Conservation (phyloP, 1,139 yeast genomes). For the Nakaseomyces delphensis region DNA sequence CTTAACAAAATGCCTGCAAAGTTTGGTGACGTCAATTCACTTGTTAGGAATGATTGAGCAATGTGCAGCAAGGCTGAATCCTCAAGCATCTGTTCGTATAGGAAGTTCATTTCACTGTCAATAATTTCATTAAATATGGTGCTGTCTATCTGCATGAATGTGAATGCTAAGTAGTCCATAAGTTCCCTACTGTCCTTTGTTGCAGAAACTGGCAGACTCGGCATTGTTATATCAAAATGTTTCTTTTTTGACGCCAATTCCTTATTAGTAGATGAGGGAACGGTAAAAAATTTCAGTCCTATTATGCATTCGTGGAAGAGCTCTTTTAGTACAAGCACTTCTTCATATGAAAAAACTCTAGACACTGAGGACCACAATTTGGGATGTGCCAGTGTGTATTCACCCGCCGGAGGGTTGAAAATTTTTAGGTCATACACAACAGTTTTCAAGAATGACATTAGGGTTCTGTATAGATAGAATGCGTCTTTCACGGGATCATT, state of each 20-base stretch:
- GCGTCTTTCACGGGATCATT: slow-evolving; percentile 80
- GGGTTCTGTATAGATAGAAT: slow-evolving; percentile 73
- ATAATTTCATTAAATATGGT: slow-evolving; percentile 93
- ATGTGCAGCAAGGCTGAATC: slow-evolving; percentile 85
- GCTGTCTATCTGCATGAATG: slow-evolving; percentile 88
- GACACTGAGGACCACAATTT: slow-evolving; percentile 84
- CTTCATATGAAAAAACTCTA: slow-evolving; percentile 73
- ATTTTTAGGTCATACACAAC: slow-evolving; percentile 83
- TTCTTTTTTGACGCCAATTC: slow-evolving; percentile 24
- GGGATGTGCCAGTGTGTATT: slow-evolving; percentile 54
- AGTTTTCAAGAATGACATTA: slow-evolving; percentile 84
- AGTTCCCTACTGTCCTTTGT: slow-evolving; percentile 90
- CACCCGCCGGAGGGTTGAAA: slow-evolving; percentile 80
- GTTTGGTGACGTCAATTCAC: slow-evolving; percentile 87
- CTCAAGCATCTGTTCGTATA: slow-evolving; percentile 71
- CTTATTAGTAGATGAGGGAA: slow-evolving; percentile 17
- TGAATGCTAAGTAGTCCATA: slow-evolving; percentile 92
- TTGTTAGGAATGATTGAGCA: slow-evolving; percentile 89
- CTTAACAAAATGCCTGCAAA: slow-evolving; percentile 81
- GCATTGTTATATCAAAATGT: slow-evolving; percentile 64
- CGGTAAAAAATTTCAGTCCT: slow-evolving; percentile 69
- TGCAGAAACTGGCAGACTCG: slow-evolving; percentile 74
- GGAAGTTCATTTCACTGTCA: slow-evolving; percentile 65
- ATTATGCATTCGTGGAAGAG: slow-evolving; percentile 78
- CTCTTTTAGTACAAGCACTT: slow-evolving; percentile 63